Conservation (phyloP, 768 basidiomycete genomes). For the Tulasnella sp. region DNA sequence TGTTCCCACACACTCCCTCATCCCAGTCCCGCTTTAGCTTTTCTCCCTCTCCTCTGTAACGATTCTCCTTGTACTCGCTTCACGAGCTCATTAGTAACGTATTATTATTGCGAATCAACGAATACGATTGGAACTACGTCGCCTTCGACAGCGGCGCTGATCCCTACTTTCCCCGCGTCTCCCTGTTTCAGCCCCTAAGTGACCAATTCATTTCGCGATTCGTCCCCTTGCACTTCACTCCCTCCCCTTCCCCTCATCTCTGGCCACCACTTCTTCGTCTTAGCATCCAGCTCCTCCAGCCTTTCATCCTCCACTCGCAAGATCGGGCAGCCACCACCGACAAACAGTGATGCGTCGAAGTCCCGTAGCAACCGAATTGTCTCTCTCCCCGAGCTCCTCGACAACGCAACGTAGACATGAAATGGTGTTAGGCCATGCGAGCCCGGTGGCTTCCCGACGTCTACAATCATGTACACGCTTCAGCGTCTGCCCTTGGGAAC, state of each 20-base stretch:
- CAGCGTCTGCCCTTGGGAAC: conserved; percentile 35
- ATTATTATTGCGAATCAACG: too few relatives aligned
- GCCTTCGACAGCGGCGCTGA: too few relatives aligned
- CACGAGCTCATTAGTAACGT: too few relatives aligned
- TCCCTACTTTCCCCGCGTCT: too few relatives aligned
- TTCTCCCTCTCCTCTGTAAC: too few relatives aligned
- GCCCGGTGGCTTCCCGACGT: conserved; percentile 44
- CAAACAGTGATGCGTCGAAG: conserved; percentile 43
- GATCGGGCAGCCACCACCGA: conserved; percentile 37
- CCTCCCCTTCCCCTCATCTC: not conserved
- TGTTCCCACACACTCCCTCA: too few relatives aligned
- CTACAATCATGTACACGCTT: conserved; percentile 43
- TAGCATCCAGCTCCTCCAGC: conserved; percentile 32
- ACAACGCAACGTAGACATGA: conserved; percentile 50
- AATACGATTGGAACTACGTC: too few relatives aligned
- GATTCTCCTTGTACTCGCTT: too few relatives aligned
- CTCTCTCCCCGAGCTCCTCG: conserved; percentile 43
- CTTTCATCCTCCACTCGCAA: conserved; percentile 40
- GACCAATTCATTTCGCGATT: too few relatives aligned
- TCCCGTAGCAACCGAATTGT: conserved; percentile 45
- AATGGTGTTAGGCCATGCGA: conserved; percentile 42
- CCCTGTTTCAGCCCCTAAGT: too few relatives aligned
- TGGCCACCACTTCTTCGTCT: conserved; percentile 5
- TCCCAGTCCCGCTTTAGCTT: too few relatives aligned
- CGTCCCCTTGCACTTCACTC: too few relatives aligned